Percentiles rank a stretch among this genome's conserved stretches.
Evolutionary conservation across 805 yeast genomes (phyloP).

Genomic region (Metschnikowia sp.): DNA sequence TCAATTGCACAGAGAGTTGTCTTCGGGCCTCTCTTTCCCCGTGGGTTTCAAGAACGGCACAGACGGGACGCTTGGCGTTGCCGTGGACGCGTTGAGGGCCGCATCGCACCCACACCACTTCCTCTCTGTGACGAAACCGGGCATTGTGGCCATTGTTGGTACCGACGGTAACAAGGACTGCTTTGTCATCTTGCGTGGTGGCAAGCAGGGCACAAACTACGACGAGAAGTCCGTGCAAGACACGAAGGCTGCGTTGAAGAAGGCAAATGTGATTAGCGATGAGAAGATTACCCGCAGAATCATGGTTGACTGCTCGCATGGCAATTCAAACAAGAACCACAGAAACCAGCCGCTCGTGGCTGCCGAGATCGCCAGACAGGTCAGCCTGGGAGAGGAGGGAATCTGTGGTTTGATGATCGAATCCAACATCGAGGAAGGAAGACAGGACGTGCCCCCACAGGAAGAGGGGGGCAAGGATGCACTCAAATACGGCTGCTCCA

Average conservation of each 20-base stretch:
- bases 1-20: constrained; percentile 94
- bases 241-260: constrained; percentile 62
- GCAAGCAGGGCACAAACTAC: constrained; percentile 89
- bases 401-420: constrained; percentile 96
- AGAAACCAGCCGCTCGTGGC: constrained; percentile 95
- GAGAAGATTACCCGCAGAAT: constrained; percentile 47
- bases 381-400: constrained; percentile 71
- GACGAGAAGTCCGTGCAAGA: constrained; percentile 74
- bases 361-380: constrained; percentile 74
- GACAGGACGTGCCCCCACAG: constrained; percentile 69
- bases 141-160: constrained; percentile 92
- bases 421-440: constrained; percentile 87
- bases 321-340: constrained; percentile 92
- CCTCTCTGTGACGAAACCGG: constrained; percentile 96
- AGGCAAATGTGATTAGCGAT: constrained; percentile 42
- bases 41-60: constrained; percentile 98
- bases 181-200: constrained; percentile 94
- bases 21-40: constrained; percentile 98
- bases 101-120: constrained; percentile 92
- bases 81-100: constrained; percentile 90
- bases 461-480: constrained; percentile 48
- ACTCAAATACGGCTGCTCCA: constrained; percentile 88
- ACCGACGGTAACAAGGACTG: constrained; percentile 95
- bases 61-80: constrained; percentile 89
- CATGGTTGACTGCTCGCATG: constrained; percentile 99